phyloP scores from a whole-genome alignment of 2,329 filamentous ascomycete genomes.

The Neodidymelliopsis sp. region DNA sequence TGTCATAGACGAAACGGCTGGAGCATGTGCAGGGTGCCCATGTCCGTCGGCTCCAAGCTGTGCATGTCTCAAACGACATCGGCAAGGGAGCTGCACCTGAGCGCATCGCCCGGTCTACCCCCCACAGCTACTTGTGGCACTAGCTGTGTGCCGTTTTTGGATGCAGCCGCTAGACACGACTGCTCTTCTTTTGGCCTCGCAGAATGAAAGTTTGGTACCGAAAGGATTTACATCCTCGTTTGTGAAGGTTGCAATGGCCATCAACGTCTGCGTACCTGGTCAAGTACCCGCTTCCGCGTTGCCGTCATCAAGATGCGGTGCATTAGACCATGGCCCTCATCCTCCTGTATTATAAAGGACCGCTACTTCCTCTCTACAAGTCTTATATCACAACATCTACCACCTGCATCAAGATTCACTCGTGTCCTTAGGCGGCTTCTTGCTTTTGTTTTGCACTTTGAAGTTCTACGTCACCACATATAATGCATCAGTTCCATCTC shows the following conservation, averaged over 20 bases:
- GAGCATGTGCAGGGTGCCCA: slow-evolving; percentile 21
- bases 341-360: slow-evolving; percentile 14
- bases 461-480: slow-evolving; percentile 1
- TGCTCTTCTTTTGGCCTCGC: slow-evolving; percentile 14
- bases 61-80: slow-evolving; percentile 21
- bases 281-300: slow-evolving; percentile 21
- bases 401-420: slow-evolving; percentile 4
- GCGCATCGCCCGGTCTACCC: slow-evolving; percentile 15
- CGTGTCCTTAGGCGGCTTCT: slow-evolving; percentile 15
- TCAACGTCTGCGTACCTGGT: slow-evolving; percentile 13
- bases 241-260: slow-evolving; percentile 16
- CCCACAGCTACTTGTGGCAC: slow-evolving; percentile 15
- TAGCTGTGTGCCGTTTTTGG: slow-evolving; percentile 3
- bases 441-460: slow-evolving; percentile 2
- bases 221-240: slow-evolving; percentile 16
- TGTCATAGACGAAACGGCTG: slow-evolving; percentile 20
- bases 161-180: slow-evolving; percentile 10
- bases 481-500: slow-evolving; percentile 18
- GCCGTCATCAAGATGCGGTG: slow-evolving; percentile 16
- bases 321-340: slow-evolving; percentile 8
- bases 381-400: slow-evolving; percentile 3
- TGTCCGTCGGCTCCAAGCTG: slow-evolving; percentile 6
- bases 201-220: slow-evolving; percentile 17
- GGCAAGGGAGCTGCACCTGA: slow-evolving; percentile 23
- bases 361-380: not conserved